Evolutionary conservation across 805 yeast species (phyloP), one percentile per base, ranked within the genome.

Genomic region (Pichia paraexigua): DNA sequence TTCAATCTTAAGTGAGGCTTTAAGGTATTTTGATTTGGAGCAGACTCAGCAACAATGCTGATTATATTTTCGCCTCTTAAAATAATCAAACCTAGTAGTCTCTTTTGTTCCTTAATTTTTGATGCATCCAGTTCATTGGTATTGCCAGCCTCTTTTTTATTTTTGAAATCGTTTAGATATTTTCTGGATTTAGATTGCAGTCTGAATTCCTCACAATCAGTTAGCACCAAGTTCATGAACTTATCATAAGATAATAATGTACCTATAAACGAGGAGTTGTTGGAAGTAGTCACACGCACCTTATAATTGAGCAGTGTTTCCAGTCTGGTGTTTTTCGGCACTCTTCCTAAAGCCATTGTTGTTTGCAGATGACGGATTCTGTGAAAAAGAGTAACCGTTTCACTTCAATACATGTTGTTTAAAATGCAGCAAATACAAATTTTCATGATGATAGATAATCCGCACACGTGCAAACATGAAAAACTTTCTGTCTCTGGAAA

Each of bases 21-120:
- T 37, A 63, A 48, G 8, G 56, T 56, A 2, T 58, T 49, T 25
- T 72, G 59, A 52, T 71, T 67, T 43, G 80, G 74, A 51, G 88
- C 78, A n/a, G 83, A 74, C 69, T 87, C 92, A 32, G 87, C 80
- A 28, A 78, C 75, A 21, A 85, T 71, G 50, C 90, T 79, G 13
- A 91, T 80, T 27, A 94, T 80, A 57, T 85, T 87, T 57, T 89
- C 97, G 2, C 99, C 99, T 59, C 98, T 76, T 45, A 92, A 70
- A 39, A 92, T 85, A 2, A 87, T 77, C 48, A 94, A 74, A 0
- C 98, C 98, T 24, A 94, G 69, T 6, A 80, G 71, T 52, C 98
- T 73, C 60, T 83, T 87, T 55, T 85, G 91, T 53, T 83, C 86
- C 41, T 72, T 74, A 28, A 76, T 63, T 11, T 44, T 44, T 13